These are phyloP conservation scores for Pythium sp. DNA, from an alignment of 352 stramenopile genomes.

Conservation along the genomic window DNA sequence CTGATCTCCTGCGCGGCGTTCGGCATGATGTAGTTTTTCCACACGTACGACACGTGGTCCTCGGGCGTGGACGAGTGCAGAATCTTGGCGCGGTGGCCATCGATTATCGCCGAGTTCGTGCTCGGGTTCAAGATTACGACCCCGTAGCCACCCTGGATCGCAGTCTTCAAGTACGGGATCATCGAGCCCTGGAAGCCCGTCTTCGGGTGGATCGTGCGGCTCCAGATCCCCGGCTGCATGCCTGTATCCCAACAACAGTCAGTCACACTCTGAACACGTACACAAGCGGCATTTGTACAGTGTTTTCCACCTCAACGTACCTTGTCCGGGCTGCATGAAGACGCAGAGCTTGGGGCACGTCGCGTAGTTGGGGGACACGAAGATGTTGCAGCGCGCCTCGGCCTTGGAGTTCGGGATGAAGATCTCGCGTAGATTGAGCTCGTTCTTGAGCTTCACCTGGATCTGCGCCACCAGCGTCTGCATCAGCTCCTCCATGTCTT, in stretches of 20 bases:
- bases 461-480: constrained; percentile 82
- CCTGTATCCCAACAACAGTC: constrained; percentile 19
- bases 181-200: constrained; percentile 85
- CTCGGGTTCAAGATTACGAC: constrained; percentile 84
- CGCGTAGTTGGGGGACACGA: constrained; percentile 79
- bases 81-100: constrained; percentile 81
- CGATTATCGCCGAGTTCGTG: constrained; percentile 76
- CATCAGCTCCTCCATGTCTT: constrained; percentile 84
- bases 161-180: constrained; percentile 86
- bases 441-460: constrained; percentile 83
- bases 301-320: constrained; percentile 19
- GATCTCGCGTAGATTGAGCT: constrained; percentile 79
- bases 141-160: constrained; percentile 79
- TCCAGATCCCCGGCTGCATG: constrained; percentile 76
- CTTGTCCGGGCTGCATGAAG: constrained; percentile 73
- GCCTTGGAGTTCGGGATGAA: constrained; percentile 88
- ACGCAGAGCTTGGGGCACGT: constrained; percentile 77
- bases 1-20: constrained; percentile 82
- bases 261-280: neutral
- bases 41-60: constrained; percentile 80
- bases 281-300: neutral
- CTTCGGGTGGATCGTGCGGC: constrained; percentile 66
- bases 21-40: constrained; percentile 85
- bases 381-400: constrained; percentile 85
- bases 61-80: constrained; percentile 74